phyloP scores from a whole-genome alignment of 495 filamentous ascomycete species.

The Aspergillus avenaceus region DNA sequence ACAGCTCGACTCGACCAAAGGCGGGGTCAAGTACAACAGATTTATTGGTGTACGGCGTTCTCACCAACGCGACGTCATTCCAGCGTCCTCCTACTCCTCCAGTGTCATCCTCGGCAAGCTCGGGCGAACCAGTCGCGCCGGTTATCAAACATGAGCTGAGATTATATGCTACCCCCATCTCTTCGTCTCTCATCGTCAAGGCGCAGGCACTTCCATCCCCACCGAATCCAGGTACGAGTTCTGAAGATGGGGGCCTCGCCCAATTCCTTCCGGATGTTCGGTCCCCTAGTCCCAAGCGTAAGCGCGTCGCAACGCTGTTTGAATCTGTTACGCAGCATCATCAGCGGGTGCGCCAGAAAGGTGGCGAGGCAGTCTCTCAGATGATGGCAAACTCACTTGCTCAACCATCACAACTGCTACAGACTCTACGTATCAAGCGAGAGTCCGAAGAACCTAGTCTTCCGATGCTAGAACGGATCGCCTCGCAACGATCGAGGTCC shows the following conservation, averaged over 20 bases:
- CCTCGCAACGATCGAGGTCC: constrained; percentile 32
- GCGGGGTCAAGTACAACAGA: constrained; percentile 38
- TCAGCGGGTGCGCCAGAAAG: constrained; percentile 48
- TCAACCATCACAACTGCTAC: constrained; percentile 32
- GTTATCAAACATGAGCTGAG: constrained; percentile 25
- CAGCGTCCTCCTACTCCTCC: constrained; percentile 45
- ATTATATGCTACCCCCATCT: constrained; percentile 40
- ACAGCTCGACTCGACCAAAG: constrained; percentile 15
- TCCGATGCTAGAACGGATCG: constrained; percentile 29
- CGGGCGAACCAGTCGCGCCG: constrained; percentile 8
- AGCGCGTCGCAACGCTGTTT: constrained; percentile 52
- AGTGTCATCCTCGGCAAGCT: constrained; percentile 36
- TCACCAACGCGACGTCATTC: constrained; percentile 26
- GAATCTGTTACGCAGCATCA: constrained; percentile 57
- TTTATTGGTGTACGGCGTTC: constrained; percentile 51
- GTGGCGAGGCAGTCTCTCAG: constrained; percentile 53
- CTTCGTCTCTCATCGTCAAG: constrained; percentile 28
- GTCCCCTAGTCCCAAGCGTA: constrained; percentile 50
- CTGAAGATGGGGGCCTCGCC: constrained; percentile 20
- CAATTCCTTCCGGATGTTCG: constrained; percentile 40
- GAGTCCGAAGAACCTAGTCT: constrained; percentile 37
- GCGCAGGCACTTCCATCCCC: constrained; percentile 32
- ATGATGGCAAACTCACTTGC: constrained; percentile 45
- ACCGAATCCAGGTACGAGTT: constrained; percentile 14
- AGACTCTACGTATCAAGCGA: constrained; percentile 33